Conservation (phyloP, 2,329 filamentous ascomycete genomes). For the Lachnellula arida region DNA sequence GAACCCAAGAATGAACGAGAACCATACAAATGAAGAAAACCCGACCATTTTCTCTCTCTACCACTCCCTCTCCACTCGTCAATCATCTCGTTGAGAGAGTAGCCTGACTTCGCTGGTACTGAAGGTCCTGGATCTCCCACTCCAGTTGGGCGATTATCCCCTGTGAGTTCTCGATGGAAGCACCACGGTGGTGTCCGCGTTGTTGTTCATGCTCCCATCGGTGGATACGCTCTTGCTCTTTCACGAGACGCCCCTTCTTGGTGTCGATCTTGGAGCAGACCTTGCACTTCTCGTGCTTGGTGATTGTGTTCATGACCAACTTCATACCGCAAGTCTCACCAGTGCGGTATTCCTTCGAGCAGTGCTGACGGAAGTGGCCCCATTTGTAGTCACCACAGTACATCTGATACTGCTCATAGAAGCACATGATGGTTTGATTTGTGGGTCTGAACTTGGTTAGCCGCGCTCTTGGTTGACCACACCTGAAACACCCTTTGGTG, state of each 20-base stretch:
- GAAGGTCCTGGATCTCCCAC: conserved; percentile 51
- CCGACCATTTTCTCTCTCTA: neutral
- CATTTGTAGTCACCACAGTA: conserved; percentile 89
- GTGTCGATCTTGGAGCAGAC: conserved; percentile 86
- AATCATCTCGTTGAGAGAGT: conserved; percentile 4
- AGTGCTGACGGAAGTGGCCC: conserved; percentile 89
- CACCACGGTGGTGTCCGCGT: conserved; percentile 43
- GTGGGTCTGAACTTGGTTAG: conserved; percentile 15
- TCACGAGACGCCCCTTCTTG: conserved; percentile 69
- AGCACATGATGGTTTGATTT: conserved; percentile 67
- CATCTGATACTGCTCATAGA: conserved; percentile 88
- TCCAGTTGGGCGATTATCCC: conserved; percentile 63
- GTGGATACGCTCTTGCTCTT: conserved; percentile 68
- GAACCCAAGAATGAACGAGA: conserved; percentile 11
- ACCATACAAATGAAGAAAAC: conserved; percentile 10
- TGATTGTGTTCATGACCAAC: conserved; percentile 71
- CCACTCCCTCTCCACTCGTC: neutral
- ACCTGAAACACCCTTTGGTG: conserved; percentile 16
- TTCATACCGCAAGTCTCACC: conserved; percentile 96
- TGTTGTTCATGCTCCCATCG: conserved; percentile 67
- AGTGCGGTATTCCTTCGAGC: conserved; percentile 89
- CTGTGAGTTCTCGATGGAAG: conserved; percentile 68
- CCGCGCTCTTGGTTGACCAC: conserved; percentile 6
- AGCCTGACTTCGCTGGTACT: conserved; percentile 9
- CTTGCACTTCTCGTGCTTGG: conserved; percentile 62